These are phyloP conservation scores for Rhizodiscina lignyota DNA, from an alignment of 495 filamentous ascomycete species.

Conservation along the genomic window DNA sequence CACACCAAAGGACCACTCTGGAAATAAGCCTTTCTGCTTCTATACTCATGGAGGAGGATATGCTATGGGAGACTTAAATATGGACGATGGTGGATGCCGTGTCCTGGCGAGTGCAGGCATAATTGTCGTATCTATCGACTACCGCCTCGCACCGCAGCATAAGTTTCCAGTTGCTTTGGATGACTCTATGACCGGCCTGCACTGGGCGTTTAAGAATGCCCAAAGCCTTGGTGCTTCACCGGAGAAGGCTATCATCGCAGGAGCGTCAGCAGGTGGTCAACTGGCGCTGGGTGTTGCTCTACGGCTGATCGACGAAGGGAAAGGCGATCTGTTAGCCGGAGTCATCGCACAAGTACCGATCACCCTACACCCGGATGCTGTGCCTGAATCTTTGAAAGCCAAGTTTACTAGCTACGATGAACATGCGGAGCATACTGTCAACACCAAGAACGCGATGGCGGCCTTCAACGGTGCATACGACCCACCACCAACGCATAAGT, in stretches of 20 bases:
- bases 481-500: constrained; percentile 8
- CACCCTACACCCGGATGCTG: constrained; percentile 8
- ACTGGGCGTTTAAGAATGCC: constrained; percentile 11
- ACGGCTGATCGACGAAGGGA: constrained; percentile 10
- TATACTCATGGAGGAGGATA: constrained; percentile 13
- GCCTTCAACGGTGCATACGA: constrained; percentile 10
- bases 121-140: constrained; percentile 10
- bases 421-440: constrained; percentile 8
- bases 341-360: constrained; percentile 8
- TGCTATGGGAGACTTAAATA: constrained; percentile 11
- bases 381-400: constrained; percentile 8
- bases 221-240: constrained; percentile 7
- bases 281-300: constrained; percentile 9
- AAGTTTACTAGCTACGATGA: constrained; percentile 8
- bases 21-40: constrained; percentile 9
- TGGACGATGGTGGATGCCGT: constrained; percentile 9
- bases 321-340: constrained; percentile 6
- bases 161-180: constrained; percentile 9
- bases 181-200: constrained; percentile 10
- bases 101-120: constrained; percentile 6
- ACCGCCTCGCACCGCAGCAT: constrained; percentile 11
- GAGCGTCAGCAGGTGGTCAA: constrained; percentile 7
- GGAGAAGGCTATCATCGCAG: constrained; percentile 7
- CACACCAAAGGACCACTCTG: constrained; percentile 8
- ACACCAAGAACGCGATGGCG: constrained; percentile 6